phyloP scores from a whole-genome alignment of 2,329 filamentous ascomycete species.

The Geosmithia morbida region DNA sequence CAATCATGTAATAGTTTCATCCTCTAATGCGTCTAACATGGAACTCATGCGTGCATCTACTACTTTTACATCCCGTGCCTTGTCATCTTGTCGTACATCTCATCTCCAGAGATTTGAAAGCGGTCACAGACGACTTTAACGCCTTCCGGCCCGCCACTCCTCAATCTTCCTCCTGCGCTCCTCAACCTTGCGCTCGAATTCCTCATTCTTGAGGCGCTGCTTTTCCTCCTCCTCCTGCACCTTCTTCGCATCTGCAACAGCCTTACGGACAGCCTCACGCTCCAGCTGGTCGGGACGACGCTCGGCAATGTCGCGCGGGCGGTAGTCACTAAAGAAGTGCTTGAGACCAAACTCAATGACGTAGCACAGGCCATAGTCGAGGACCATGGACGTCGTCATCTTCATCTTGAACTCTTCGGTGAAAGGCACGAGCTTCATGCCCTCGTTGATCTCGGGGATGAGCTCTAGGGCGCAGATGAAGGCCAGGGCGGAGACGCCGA shows the following conservation, averaged over 20 bases:
- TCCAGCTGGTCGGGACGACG: conserved; percentile 76
- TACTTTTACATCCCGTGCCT: no score
- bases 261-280: conserved; percentile 57
- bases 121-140: conserved; percentile 2
- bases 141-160: conserved; percentile 26
- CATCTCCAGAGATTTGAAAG: not conserved
- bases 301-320: conserved; percentile 83
- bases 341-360: conserved; percentile 80
- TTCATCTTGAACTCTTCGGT: conserved; percentile 75
- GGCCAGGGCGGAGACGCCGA: conserved; percentile 78
- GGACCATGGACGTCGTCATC: conserved; percentile 70
- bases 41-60: not conserved
- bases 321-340: conserved; percentile 74
- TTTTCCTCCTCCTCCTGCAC: conserved; percentile 35
- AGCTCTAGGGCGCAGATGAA: conserved; percentile 94
- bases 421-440: conserved; percentile 87
- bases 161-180: conserved; percentile 32
- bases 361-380: conserved; percentile 82
- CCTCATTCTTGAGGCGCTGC: conserved; percentile 38
- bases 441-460: conserved; percentile 85
- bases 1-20: not conserved
- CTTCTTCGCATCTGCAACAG: conserved; percentile 35
- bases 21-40: not conserved
- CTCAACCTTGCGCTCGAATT: conserved; percentile 43
- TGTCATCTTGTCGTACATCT: not conserved